phyloP scores from a whole-genome alignment of 2,329 filamentous ascomycete species.

The Colletotrichum horii region DNA sequence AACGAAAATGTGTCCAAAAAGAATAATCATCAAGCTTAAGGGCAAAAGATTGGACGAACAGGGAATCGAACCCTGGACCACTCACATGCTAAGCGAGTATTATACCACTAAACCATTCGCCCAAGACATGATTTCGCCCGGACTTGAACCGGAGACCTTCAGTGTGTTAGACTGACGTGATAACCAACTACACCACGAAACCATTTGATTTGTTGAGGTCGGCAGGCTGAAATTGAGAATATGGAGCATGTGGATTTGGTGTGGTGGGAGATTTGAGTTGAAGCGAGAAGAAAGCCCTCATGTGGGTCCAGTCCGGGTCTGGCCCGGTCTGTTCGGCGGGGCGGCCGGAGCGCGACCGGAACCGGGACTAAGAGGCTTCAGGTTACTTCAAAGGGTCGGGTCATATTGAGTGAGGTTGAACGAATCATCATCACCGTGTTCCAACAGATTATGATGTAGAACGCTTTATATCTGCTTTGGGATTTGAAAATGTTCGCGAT shows the following conservation, averaged over 20 bases:
- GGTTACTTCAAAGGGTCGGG: neutral
- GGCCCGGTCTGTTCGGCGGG: neutral
- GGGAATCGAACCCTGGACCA: slow-evolving; percentile 14
- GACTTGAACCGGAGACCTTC: slow-evolving; percentile 23
- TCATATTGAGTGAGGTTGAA: neutral
- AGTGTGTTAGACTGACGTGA: slow-evolving; percentile 52
- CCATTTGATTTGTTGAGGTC: neutral
- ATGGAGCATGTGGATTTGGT: neutral
- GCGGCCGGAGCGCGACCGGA: neutral
- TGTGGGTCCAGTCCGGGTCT: neutral
- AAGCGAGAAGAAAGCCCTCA: neutral
- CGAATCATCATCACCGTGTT: accelerated
- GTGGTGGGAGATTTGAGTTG: neutral
- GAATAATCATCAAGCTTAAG: accelerated
- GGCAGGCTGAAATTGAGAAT: accelerated
- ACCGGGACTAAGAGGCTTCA: neutral
- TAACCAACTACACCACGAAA: slow-evolving; percentile 46
- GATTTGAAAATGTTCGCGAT: neutral
- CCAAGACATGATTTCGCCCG: slow-evolving; percentile 12
- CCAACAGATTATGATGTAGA: accelerated
- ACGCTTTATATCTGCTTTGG: accelerated
- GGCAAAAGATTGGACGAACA: neutral
- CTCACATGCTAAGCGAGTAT: slow-evolving; percentile 16
- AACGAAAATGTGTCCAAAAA: neutral
- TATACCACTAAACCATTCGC: slow-evolving; percentile 19